Percentiles rank a stretch among this genome's conserved stretches.
Conservation (phyloP, 2,329 filamentous ascomycete genomes). For the Xylaria multiplex region DNA sequence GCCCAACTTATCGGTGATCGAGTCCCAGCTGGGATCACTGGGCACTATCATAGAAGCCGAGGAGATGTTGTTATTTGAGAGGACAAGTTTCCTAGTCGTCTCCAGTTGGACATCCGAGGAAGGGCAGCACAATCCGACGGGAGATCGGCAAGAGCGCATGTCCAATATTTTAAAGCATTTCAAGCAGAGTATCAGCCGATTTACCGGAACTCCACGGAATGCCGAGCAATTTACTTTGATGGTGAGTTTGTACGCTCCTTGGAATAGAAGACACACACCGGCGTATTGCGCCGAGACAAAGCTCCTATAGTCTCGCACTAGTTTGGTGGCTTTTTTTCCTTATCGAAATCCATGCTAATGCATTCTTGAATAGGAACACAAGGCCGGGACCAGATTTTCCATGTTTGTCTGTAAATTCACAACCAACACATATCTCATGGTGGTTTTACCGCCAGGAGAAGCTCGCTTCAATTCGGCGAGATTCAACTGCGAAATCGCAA, state of each 20-base stretch:
- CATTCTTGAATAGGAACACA: slow-evolving; percentile 66
- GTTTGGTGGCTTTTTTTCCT: not conserved
- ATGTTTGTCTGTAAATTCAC: slow-evolving; percentile 96
- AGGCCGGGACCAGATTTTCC: slow-evolving; percentile 80
- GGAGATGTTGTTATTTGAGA: slow-evolving; percentile 93
- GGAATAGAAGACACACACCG: not conserved
- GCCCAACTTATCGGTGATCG: slow-evolving; percentile 90
- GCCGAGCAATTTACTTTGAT: slow-evolving; percentile 83
- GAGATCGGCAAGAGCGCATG: slow-evolving; percentile 91
- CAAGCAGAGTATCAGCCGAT: slow-evolving; percentile 83
- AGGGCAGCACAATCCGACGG: slow-evolving; percentile 83
- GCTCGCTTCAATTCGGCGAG: slow-evolving; percentile 90
- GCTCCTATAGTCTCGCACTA: not conserved
- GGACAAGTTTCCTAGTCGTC: slow-evolving; percentile 96
- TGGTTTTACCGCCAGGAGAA: slow-evolving; percentile 90
- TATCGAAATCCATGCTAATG: slow-evolving; percentile 32
- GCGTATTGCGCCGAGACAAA: not conserved
- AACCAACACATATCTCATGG: slow-evolving; percentile 96
- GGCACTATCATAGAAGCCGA: slow-evolving; percentile 89
- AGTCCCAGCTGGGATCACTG: slow-evolving; percentile 83
- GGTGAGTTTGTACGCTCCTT: slow-evolving; percentile 41
- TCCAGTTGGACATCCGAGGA: slow-evolving; percentile 84
- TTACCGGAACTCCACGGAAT: slow-evolving; percentile 82
- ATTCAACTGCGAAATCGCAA: slow-evolving; percentile 87
- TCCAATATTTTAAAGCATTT: slow-evolving; percentile 99